phyloP scores from a whole-genome alignment of 345 rosid genomes.

The Psidium guajava region DNA sequence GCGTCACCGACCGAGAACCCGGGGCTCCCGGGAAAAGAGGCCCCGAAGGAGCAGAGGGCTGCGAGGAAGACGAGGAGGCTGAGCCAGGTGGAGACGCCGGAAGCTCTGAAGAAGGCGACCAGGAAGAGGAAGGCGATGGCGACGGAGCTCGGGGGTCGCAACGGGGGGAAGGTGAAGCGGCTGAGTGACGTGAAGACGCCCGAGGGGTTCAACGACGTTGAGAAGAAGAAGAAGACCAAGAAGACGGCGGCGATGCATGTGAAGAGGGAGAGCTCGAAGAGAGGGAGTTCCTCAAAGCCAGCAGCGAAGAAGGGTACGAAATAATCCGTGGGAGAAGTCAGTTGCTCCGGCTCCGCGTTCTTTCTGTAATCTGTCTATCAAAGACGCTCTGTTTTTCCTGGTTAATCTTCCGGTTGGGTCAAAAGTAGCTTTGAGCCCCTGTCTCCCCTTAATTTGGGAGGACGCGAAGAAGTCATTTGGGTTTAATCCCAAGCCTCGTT shows the following conservation, averaged over 20 bases:
- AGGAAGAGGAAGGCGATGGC: conserved; percentile 1
- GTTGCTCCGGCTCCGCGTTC: background rate
- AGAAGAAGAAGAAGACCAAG: background rate
- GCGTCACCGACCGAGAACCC: background rate
- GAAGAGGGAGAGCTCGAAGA: conserved; percentile 5
- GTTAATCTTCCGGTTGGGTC: background rate
- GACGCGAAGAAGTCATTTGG: background rate
- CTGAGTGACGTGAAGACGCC: conserved; percentile 23
- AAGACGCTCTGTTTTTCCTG: background rate
- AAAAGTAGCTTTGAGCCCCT: background rate
- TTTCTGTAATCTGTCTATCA: background rate
- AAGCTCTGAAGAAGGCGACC: conserved; percentile 9
- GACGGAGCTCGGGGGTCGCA: background rate
- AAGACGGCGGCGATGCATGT: background rate
- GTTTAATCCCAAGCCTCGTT: background rate
- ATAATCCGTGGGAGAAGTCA: background rate
- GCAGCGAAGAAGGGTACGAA: conserved; percentile 1
- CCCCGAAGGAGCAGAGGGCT: background rate
- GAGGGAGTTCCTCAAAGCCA: background rate
- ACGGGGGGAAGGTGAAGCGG: conserved; percentile 3
- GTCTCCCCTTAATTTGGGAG: background rate
- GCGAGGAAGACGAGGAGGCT: conserved; percentile 19
- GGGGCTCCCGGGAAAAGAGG: background rate
- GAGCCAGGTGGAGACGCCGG: conserved; percentile 28
- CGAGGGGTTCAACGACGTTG: background rate